These are phyloP conservation scores for Claviceps pazoutovae DNA, from an alignment of 2,329 filamentous ascomycete genomes.

Conservation along the genomic window DNA sequence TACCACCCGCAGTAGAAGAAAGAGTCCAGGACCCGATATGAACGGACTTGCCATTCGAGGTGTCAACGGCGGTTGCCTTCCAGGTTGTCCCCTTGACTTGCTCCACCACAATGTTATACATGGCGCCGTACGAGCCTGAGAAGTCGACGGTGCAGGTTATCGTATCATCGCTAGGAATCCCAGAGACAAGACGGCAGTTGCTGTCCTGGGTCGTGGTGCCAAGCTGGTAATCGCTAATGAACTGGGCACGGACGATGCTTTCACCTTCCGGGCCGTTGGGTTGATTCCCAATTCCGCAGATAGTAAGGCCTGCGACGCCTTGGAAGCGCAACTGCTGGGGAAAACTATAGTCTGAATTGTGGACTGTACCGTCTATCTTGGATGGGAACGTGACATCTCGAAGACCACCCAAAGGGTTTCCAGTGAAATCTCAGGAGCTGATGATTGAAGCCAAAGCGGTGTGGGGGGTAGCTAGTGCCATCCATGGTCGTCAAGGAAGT, in stretches of 20 bases:
- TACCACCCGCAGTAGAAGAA: background rate
- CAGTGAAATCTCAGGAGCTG: background rate
- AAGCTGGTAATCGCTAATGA: background rate
- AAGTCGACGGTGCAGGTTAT: background rate
- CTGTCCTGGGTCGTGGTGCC: background rate
- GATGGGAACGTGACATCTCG: constrained; percentile 10
- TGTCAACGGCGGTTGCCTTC: background rate
- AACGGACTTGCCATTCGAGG: background rate
- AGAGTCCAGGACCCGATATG: background rate
- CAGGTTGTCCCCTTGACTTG: background rate
- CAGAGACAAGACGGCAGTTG: background rate
- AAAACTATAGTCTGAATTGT: constrained; percentile 1
- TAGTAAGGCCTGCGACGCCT: background rate
- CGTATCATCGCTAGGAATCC: background rate
- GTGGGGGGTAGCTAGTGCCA: background rate
- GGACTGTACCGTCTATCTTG: constrained; percentile 8
- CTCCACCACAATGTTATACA: background rate
- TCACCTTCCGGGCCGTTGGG: background rate
- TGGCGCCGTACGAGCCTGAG: background rate
- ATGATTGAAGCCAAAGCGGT: background rate
- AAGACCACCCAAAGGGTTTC: background rate
- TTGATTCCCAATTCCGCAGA: background rate
- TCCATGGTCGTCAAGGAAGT: too few relatives aligned
- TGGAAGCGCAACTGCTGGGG: constrained; percentile 10
- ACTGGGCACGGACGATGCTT: background rate